phyloP scores from a whole-genome alignment of 2,329 filamentous ascomycete genomes.

The Teratosphaeria destructans region DNA sequence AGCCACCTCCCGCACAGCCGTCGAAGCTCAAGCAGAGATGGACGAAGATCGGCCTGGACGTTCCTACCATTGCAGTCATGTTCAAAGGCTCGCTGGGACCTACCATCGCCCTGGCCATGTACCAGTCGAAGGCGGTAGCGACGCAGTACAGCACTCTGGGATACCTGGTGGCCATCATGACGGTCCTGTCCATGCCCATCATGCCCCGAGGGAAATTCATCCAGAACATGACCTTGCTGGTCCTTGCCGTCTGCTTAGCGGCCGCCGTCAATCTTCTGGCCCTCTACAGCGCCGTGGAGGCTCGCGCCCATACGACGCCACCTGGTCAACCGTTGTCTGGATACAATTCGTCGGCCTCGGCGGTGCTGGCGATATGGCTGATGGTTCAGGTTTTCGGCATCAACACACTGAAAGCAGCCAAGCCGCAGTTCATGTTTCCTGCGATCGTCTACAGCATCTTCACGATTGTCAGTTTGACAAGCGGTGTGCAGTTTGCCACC shows the following conservation, averaged over 20 bases:
- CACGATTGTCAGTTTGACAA: constrained; percentile 52
- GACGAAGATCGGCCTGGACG: constrained; percentile 22
- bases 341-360: constrained; percentile 66
- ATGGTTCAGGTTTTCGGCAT: constrained; percentile 59
- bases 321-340: constrained; percentile 17
- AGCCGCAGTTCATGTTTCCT: constrained; percentile 57
- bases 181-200: constrained; percentile 53
- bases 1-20: constrained; percentile 7
- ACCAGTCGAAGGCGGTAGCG: constrained; percentile 39
- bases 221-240: constrained; percentile 54
- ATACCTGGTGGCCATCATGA: constrained; percentile 56
- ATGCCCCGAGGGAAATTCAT: constrained; percentile 63
- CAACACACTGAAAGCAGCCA: constrained; percentile 55
- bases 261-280: constrained; percentile 51
- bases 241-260: constrained; percentile 47
- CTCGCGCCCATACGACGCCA: constrained; percentile 47
- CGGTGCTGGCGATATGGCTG: constrained; percentile 59
- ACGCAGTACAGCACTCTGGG: constrained; percentile 45
- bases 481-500: constrained; percentile 49
- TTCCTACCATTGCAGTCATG: constrained; percentile 21
- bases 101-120: constrained; percentile 25
- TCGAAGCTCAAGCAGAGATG: constrained; percentile 19
- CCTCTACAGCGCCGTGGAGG: constrained; percentile 55
- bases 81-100: constrained; percentile 27
- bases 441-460: constrained; percentile 61